phyloP scores from a whole-genome alignment of 176 grass and related monocot genomes.

The Zea luxurians region DNA sequence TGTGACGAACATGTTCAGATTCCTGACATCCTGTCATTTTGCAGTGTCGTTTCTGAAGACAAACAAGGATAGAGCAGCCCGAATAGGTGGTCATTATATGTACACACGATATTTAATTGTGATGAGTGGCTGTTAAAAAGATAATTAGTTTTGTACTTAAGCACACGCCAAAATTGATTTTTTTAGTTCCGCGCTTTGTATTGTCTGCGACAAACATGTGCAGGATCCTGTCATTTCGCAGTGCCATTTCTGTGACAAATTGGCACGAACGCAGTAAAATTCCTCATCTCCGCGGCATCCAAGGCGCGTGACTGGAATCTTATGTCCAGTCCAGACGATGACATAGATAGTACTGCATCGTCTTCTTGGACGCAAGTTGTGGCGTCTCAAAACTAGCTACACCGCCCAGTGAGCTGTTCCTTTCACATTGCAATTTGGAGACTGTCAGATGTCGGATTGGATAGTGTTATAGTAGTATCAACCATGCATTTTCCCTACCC shows the following conservation, averaged over 20 bases:
- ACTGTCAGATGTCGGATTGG: background rate
- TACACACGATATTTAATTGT: too few species aligned
- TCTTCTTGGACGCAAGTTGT: background rate
- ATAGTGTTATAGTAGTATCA: background rate
- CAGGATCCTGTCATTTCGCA: background rate
- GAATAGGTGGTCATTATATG: too few species aligned
- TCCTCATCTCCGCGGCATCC: background rate
- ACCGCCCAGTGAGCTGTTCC: background rate
- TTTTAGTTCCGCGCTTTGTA: background rate
- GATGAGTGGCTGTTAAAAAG: too few species aligned
- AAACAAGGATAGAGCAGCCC: too few species aligned
- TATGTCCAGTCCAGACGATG: background rate
- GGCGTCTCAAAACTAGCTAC: background rate
- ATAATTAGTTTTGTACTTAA: background rate
- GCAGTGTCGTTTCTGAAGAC: background rate
- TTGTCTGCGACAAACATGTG: background rate
- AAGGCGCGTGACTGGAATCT: constrained; percentile 32
- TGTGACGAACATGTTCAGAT: background rate
- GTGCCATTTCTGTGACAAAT: background rate
- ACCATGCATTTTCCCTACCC: background rate
- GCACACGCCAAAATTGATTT: background rate
- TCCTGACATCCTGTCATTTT: constrained; percentile 5
- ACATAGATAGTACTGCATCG: background rate
- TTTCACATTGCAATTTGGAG: background rate
- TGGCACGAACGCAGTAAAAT: background rate